Evolutionary conservation across 441 rosid genomes (phyloP), one percentile per base, ranked within the genome.

Genomic region (Viola pubescens): DNA sequence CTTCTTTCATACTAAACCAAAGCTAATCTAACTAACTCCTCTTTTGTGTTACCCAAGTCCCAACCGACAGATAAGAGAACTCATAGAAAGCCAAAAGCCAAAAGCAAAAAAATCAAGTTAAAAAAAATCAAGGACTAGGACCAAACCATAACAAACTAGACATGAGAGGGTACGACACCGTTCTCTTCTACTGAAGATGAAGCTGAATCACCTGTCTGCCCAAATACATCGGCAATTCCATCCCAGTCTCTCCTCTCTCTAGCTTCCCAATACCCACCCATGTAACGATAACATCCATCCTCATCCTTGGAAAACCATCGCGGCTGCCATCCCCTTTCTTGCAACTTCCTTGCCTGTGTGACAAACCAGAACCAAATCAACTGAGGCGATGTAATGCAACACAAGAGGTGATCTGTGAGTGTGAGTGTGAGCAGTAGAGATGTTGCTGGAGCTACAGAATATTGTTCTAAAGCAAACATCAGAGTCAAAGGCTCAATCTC

Each of bases 281-380:
- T 47, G 41, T 89, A 94, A 2, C 75, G 80, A 68, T 94, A 89
- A 70, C 92, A 84, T 13, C 96, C 94, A 49, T 88, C 96, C 59
- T 86, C 94, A 9, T 84, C 96, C 60, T 83, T 88, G 9, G 47
- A 65, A 54, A 89, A 94, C 98, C 98, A 94, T 65, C 87, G 81
- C 7, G 97, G 96, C 64, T 77, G 95, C 98, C 98, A 94, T 9
- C 98, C 98, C 64, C 85, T 83, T 76, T 89, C 98, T 82, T 94
- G 98, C 71, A 94, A 51, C 68, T 78, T 90, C 75, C 98, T 88
- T 60, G 98, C 97, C 98, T 94, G 81, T 43, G 56, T 38, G 59
- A 47, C 12, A 12, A 13, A 11, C 48, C 42, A 47, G 34, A 26
- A 26, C 3, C 34, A 26, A 26, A 26, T 26, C 34, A 26, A 26